Evolutionary conservation across 495 filamentous ascomycete genomes (phyloP).

Genomic region (Daldinia grandis): DNA sequence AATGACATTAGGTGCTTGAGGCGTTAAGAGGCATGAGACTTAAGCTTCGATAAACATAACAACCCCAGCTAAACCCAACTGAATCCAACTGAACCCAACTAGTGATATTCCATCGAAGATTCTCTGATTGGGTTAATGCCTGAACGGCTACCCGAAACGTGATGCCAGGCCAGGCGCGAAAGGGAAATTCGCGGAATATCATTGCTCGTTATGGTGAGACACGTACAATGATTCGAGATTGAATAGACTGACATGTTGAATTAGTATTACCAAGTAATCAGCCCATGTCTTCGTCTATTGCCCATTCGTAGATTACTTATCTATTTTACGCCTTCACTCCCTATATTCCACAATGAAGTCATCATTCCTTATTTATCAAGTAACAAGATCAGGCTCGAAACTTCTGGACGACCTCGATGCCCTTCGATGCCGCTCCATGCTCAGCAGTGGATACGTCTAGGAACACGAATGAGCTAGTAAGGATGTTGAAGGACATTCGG

Average conservation of each 20-base stretch:
- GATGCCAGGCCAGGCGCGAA: slow-evolving; percentile 1
- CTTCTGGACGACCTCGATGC: neutral
- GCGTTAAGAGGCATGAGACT: neutral
- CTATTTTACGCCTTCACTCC: neutral
- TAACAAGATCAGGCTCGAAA: neutral
- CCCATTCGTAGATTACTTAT: neutral
- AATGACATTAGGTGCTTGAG: neutral
- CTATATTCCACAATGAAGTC: neutral
- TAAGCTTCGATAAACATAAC: neutral
- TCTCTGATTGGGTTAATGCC: slow-evolving; percentile 18
- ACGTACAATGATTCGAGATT: slow-evolving; percentile 16
- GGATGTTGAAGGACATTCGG: neutral
- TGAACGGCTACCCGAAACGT: slow-evolving; percentile 1
- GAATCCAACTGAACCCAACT: neutral
- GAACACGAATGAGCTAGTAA: slow-evolving; percentile 5
- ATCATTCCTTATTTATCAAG: neutral
- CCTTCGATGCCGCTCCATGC: neutral
- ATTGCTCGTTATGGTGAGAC: slow-evolving; percentile 28
- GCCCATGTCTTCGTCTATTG: neutral
- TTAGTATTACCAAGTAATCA: slow-evolving; percentile 7
- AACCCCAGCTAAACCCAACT: neutral
- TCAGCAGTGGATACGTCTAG: neutral
- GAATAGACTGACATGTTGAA: neutral
- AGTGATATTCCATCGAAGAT: no score
- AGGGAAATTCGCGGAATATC: slow-evolving; percentile 16